A percentile compares a stretch with the other conserved stretches of the same genome.
Evolutionary conservation across 1,284 basidiomycete genomes (phyloP).

Genomic region (Microbotryomycetes sp.): DNA sequence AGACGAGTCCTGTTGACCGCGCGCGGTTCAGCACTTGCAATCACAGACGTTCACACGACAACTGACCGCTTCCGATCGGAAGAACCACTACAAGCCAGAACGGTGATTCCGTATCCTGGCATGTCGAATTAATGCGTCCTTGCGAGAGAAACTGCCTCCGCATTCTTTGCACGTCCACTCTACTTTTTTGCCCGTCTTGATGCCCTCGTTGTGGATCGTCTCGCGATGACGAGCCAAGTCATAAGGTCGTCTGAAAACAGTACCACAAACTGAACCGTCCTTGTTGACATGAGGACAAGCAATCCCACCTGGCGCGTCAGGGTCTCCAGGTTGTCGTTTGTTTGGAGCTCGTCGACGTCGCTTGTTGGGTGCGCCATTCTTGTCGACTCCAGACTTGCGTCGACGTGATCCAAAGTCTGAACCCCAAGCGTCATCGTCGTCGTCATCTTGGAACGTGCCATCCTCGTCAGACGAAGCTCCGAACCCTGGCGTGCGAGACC

Average conservation of each 20-base stretch:
- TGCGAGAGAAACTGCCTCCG: conserved; percentile 23
- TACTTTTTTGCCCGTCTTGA: conserved; percentile 14
- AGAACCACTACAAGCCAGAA: conserved; percentile 3
- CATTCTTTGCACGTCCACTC: conserved; percentile 29
- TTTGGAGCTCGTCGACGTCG: background rate
- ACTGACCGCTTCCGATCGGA: too few relatives aligned
- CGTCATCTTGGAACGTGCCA: background rate
- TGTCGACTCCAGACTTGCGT: background rate
- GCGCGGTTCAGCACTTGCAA: too few relatives aligned
- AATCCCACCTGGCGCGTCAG: background rate
- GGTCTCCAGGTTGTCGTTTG: background rate
- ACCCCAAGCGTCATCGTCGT: background rate
- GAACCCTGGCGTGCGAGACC: too few relatives aligned
- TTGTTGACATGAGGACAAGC: conserved; percentile 13
- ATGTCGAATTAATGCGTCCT: conserved; percentile 28
- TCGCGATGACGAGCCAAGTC: conserved; percentile 28
- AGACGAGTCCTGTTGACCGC: too few relatives aligned
- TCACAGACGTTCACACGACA: too few relatives aligned
- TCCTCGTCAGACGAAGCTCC: background rate
- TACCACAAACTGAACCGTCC: conserved; percentile 22
- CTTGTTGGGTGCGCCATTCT: background rate
- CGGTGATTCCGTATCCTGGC: conserved; percentile 15
- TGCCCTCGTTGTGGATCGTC: conserved; percentile 24
- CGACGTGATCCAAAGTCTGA: background rate
- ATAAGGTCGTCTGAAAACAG: conserved; percentile 28